phyloP scores from a whole-genome alignment of 148 eudicot species.

The Vaccinium vitisidaea region DNA sequence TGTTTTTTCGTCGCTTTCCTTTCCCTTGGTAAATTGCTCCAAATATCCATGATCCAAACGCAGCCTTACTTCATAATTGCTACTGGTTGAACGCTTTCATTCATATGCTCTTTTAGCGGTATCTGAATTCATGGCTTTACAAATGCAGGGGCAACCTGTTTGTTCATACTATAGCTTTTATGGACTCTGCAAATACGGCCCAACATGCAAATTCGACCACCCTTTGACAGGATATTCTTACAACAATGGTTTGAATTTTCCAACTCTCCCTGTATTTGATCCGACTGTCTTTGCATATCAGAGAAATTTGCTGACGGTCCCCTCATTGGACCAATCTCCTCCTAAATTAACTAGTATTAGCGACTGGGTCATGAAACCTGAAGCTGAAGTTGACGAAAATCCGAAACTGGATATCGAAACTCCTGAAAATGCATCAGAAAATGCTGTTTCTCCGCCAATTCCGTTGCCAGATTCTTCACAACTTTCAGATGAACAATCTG shows the following conservation, averaged over 20 bases:
- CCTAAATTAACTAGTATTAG: conserved; percentile 18
- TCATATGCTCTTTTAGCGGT: neutral
- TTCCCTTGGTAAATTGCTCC: neutral
- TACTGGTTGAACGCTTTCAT: neutral
- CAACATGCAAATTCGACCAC: conserved; percentile 66
- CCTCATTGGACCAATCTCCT: conserved; percentile 23
- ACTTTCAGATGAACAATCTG: conserved; percentile 21
- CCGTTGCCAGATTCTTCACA: conserved; percentile 20
- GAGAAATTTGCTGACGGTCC: conserved; percentile 19
- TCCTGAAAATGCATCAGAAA: conserved; percentile 19
- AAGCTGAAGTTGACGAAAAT: conserved; percentile 17
- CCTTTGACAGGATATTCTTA: conserved; percentile 43
- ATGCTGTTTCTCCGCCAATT: conserved; percentile 18
- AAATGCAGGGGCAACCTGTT: conserved; percentile 48
- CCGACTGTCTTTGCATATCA: conserved; percentile 27
- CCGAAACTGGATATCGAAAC: conserved; percentile 5
- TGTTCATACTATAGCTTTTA: conserved; percentile 49
- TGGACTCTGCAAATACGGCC: conserved; percentile 65
- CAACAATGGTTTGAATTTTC: conserved; percentile 32
- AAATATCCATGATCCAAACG: neutral
- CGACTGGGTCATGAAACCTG: conserved; percentile 20
- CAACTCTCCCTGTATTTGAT: conserved; percentile 28
- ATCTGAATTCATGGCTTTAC: neutral
- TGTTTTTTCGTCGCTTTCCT: neutral
- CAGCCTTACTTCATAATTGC: neutral